Evolutionary conservation across 441 rosid genomes (phyloP).

Genomic region (Eutrema salsugineum): DNA sequence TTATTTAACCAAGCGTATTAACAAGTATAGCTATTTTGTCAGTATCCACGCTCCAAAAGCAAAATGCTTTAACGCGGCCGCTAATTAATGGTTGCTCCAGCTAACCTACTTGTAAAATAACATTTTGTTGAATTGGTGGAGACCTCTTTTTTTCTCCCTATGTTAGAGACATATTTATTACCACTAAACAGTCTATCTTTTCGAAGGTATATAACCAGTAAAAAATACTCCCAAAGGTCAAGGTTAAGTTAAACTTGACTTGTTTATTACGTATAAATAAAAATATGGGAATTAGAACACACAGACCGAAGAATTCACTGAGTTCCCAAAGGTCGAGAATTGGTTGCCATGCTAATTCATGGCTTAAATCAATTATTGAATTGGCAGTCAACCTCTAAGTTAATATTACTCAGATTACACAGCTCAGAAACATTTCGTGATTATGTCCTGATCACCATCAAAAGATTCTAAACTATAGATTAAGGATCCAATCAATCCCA

Average conservation of each 20-base stretch:
- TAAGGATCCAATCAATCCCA: too few relatives aligned
- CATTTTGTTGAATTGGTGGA: not conserved
- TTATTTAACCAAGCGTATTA: not conserved
- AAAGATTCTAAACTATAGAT: too few relatives aligned
- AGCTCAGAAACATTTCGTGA: too few relatives aligned
- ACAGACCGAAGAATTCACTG: not conserved
- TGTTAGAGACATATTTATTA: not conserved
- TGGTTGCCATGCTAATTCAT: not conserved
- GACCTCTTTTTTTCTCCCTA: not conserved
- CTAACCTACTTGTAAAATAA: not conserved
- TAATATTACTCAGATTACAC: too few relatives aligned
- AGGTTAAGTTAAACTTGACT: not conserved
- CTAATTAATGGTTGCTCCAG: not conserved
- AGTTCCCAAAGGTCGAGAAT: not conserved
- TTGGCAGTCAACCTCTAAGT: too few relatives aligned
- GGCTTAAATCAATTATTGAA: too few relatives aligned
- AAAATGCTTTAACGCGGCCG: not conserved
- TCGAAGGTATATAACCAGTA: not conserved
- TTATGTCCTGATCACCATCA: too few relatives aligned
- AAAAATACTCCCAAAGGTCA: not conserved
- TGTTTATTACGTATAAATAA: not conserved
- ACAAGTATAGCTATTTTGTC: not conserved
- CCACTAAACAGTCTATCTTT: not conserved
- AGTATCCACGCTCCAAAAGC: slow-evolving; percentile 16
- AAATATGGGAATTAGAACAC: not conserved